phyloP scores from a whole-genome alignment of 1,139 yeast genomes.

The Candida sp. region DNA sequence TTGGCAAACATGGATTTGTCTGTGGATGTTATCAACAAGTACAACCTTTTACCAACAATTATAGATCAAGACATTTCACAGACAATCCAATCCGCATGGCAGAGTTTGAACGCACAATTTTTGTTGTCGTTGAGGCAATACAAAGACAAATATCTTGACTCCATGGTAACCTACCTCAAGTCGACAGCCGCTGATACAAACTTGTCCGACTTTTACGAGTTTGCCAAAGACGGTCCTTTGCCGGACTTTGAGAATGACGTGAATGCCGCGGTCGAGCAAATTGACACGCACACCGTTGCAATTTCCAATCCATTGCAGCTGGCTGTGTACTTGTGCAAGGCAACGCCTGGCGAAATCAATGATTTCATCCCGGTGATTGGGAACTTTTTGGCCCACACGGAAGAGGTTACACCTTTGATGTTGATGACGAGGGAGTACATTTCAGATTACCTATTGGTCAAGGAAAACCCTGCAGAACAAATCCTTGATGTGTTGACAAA shows the following conservation, averaged over 20 bases:
- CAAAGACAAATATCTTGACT: conserved; percentile 10
- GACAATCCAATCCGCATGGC: conserved; percentile 14
- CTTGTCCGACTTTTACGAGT: conserved; percentile 19
- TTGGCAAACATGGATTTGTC: conserved; percentile 14
- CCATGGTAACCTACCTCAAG: conserved; percentile 22
- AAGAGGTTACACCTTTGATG: conserved; percentile 11
- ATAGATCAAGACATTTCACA: conserved; percentile 7
- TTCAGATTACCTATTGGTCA: conserved; percentile 27
- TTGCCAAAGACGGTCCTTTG: conserved; percentile 16
- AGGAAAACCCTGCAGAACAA: conserved; percentile 4
- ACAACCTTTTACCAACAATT: conserved; percentile 8
- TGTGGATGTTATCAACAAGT: conserved; percentile 11
- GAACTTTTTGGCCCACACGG: conserved; percentile 14
- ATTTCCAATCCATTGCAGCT: conserved; percentile 51
- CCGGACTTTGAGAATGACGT: conserved; percentile 17
- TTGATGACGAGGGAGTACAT: conserved; percentile 29
- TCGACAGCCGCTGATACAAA: conserved; percentile 14
- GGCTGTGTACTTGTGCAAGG: conserved; percentile 37
- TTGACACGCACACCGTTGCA: conserved; percentile 27
- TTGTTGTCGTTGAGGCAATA: conserved; percentile 6
- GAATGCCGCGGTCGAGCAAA: conserved; percentile 17
- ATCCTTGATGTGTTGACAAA: conserved; percentile 4
- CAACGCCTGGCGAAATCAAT: conserved; percentile 10
- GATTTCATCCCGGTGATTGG: conserved; percentile 15
- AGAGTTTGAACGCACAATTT: conserved; percentile 8